These are phyloP conservation scores for Austroboletus rostrupii DNA, from an alignment of 1,284 basidiomycete species.

Conservation along the genomic window DNA sequence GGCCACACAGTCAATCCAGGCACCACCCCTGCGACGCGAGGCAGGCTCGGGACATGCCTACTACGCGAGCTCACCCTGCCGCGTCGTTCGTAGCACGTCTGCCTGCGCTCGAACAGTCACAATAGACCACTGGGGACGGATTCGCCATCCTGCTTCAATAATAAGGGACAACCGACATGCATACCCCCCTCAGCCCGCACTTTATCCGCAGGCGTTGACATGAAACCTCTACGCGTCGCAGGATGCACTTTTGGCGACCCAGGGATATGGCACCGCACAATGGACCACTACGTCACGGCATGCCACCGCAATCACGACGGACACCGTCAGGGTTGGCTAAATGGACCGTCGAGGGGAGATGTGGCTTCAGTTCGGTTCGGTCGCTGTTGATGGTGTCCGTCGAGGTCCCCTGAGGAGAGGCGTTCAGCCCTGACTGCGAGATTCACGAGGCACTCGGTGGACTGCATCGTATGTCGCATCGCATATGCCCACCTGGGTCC, in stretches of 20 bases:
- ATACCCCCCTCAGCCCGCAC: neutral
- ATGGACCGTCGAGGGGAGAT: neutral
- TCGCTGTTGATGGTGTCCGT: neutral
- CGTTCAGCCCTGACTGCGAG: neutral
- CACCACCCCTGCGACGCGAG: neutral
- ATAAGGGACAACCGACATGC: too few relatives aligned
- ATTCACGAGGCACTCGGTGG: neutral
- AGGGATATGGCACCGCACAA: neutral
- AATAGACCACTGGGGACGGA: neutral
- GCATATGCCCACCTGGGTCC: neutral
- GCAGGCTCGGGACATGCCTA: neutral
- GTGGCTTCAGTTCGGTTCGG: neutral
- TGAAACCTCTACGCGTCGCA: constrained; percentile 4
- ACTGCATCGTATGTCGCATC: neutral
- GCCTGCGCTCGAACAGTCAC: too few relatives aligned
- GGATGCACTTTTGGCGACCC: neutral
- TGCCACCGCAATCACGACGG: neutral
- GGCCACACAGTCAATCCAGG: neutral
- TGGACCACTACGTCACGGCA: constrained; percentile 3
- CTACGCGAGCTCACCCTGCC: neutral
- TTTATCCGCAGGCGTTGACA: constrained; percentile 7
- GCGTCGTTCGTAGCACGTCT: too few relatives aligned
- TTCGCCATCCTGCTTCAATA: neutral
- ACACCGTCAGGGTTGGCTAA: neutral
- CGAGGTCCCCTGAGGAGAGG: too few relatives aligned